Conservation (phyloP, 495 filamentous ascomycete genomes). For the Apiosordaria backusii region DNA sequence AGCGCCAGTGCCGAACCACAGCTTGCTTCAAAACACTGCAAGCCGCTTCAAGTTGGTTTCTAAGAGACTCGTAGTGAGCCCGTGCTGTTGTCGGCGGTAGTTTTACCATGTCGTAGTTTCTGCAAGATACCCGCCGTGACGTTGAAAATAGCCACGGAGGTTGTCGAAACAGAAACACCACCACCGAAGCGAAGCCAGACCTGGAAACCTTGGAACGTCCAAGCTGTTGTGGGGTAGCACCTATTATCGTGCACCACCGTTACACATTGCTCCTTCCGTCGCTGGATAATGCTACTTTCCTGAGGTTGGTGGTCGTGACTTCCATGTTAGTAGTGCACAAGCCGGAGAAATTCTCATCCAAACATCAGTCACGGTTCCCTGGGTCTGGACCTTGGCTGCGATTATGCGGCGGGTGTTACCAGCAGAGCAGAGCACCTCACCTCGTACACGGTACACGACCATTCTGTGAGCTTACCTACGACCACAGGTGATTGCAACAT, state of each 20-base stretch:
- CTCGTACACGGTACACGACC: background rate
- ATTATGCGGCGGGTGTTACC: conserved; percentile 4
- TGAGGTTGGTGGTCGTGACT: background rate
- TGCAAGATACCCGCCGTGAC: conserved; percentile 2
- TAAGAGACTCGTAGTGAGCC: background rate
- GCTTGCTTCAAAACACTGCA: conserved; percentile 5
- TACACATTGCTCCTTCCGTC: too few species aligned
- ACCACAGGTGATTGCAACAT: too few species aligned
- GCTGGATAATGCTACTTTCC: too few species aligned
- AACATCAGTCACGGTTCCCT: conserved; percentile 8
- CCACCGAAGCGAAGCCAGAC: background rate
- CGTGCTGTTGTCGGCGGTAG: background rate
- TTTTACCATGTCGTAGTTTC: background rate
- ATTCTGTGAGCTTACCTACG: background rate
- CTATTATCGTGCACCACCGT: too few species aligned
- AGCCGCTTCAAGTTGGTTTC: conserved; percentile 17
- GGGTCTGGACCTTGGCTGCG: conserved; percentile 7
- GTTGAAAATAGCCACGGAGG: conserved; percentile 3
- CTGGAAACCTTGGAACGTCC: background rate
- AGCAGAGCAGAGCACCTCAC: background rate
- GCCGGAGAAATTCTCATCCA: conserved; percentile 18
- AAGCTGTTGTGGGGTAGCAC: background rate
- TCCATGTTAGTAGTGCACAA: background rate
- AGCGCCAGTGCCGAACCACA: conserved; percentile 13
- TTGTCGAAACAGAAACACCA: background rate